Percentiles rank a stretch among this genome's conserved stretches.
Evolutionary conservation across 2,329 filamentous ascomycete species (phyloP).

Genomic region (Epichloe glyceriae): DNA sequence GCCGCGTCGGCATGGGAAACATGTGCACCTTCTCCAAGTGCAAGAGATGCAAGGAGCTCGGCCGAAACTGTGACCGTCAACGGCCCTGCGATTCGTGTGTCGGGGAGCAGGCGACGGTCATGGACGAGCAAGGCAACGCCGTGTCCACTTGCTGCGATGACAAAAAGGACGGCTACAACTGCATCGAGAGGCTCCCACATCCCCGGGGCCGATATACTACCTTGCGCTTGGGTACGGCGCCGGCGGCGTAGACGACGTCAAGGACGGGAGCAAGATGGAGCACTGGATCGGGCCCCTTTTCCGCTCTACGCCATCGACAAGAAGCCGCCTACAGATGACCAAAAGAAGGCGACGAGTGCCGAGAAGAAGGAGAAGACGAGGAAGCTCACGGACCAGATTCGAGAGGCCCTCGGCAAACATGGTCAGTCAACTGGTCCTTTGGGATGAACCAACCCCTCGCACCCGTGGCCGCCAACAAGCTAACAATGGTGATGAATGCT

Average conservation of each 20-base stretch:
- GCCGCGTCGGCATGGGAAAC: conserved; percentile 19
- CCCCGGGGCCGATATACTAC: conserved; percentile 22
- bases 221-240: conserved; percentile 18
- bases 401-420: background rate
- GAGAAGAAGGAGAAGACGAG: background rate
- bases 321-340: background rate
- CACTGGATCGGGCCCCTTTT: conserved; percentile 14
- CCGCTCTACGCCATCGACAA: conserved; percentile 8
- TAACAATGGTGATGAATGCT: no score
- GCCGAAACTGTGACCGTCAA: conserved; percentile 21
- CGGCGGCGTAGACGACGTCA: conserved; percentile 14
- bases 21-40: conserved; percentile 15
- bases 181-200: conserved; percentile 7
- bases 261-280: conserved; percentile 12
- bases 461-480: no score
- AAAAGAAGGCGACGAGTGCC: background rate
- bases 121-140: background rate
- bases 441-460: no score
- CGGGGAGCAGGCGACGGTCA: background rate
- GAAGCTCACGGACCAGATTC: background rate
- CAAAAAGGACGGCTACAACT: conserved; percentile 5
- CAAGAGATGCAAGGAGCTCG: conserved; percentile 10
- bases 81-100: conserved; percentile 25
- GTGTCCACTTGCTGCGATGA: conserved; percentile 6
- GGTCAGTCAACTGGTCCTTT: background rate